Base-by-base conservation (phyloP, 371 early-diverging fungal genomes). In the Circinella minor region DNA sequence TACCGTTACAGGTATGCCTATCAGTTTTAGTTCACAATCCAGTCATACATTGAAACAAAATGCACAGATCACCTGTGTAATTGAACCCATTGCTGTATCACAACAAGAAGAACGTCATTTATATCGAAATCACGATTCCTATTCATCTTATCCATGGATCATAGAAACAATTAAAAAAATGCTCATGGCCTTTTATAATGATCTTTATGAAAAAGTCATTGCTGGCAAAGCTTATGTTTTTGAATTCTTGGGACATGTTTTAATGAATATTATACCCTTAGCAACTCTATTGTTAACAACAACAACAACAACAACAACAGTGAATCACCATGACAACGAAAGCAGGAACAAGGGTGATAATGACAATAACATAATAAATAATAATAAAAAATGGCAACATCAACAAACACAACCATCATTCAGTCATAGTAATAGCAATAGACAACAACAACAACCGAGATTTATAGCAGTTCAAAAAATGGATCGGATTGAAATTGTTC, bases 1-100 rank as follows among this genome's bases (percentile, higher is more conserved):
- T 4, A 54, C 71, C 8, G 36, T 77, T n/a, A 77, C 75, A 11
- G 73, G 55, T 55, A 34, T 57, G 57, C 57, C 57, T 0, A 51
- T 57, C 57, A 57, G 54, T 54, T 43, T 43, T 11, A 43, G 43
- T 43, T 6, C 43, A 11, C 51, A 51, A 5, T 17, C 51, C 51
- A 51, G 3, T 51, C 8, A 11, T n/a, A 57, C 4, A 27, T 27
- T 48, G n/a, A 65, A 65, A 36, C n/a, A 18, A 47, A 36, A 49
- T 36, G 3, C 65, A 20, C 65, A 48, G 5, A 65, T 65, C 49
- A 65, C 65, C 37, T 65, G 65, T 34, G 65, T 65, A 2, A 49
- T 65, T 54, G 65, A 65, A 54, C 65, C 36, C 11, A 36, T 57
- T 8, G 36, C 57, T 43, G 6, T 43, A 57, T 10, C 36, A 13